Base-by-base conservation (phyloP, 169 alveolate genomes). In the Blepharisma undulans region DNA sequence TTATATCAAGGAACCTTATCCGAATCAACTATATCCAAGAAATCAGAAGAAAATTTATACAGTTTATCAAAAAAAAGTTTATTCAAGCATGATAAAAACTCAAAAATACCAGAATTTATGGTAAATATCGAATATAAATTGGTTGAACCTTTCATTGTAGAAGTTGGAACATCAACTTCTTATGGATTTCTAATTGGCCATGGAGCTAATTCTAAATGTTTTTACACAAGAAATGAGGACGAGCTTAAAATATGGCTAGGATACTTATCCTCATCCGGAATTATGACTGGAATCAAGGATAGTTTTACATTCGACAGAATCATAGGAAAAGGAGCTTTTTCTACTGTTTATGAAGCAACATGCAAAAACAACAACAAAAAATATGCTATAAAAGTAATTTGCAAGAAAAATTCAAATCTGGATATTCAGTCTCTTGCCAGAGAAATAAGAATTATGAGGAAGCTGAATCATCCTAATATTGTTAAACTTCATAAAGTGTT, bases 341-440 rank as follows among this genome's bases (percentile, higher is more conserved):
- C 61, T 30, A 33, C 66, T 79, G 87, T 79, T 4, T 79, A 79
- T 33, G 30, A 25, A 79, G 95, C 92, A 0, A 84, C 34, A 2
- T 90, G 93, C 34, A 86, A 76, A 29, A 60, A 91, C 76, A 85
- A 94, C 1, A 89, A 92, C 22, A 84, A 93, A 66, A 22, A 88
- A 72, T 96, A 95, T 12, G 98, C 97, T 61, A 94, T 96, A 12
- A 97, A 97, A 92, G 92, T 93, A 6, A 93, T 93, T 84, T 94
- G 94, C 66, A 95, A 97, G 87, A 77, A 93, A 79, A 94, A 89
- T 60, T 48, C 93, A 29, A 66, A 89, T 72, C 91, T 92, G 88
- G 77, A 77, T 82, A 88, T 93, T 87, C 76, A 94, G 91, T 72
- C 87, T 87, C 85, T 95, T 22, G 34, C 27, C 8, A 25, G 34